Percentiles rank a stretch among this genome's conserved stretches.
Conservation (phyloP, 257 asterid species). For the Plectranthus barbatus region DNA sequence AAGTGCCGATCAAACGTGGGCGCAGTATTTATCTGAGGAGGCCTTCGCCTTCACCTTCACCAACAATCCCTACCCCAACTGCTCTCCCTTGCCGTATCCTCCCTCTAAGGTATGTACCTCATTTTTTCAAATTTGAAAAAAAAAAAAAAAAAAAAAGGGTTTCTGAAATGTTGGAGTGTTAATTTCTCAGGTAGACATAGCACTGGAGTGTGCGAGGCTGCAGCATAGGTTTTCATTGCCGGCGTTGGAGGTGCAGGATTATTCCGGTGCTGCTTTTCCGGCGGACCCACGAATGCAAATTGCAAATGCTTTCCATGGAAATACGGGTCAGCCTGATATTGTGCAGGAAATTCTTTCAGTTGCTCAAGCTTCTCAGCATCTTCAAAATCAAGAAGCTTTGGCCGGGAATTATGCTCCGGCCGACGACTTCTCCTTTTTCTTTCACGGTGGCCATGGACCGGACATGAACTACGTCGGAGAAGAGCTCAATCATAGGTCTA, state of each 20-base stretch:
- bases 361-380: slow-evolving; percentile 74
- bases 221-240: slow-evolving; percentile 70
- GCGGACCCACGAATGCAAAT: slow-evolving; percentile 24
- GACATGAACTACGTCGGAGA: slow-evolving; percentile 29
- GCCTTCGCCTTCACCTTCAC: slow-evolving; percentile 43
- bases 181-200: slow-evolving; percentile 59
- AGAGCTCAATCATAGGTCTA: slow-evolving; percentile 29
- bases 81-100: slow-evolving; percentile 33
- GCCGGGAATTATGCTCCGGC: slow-evolving; percentile 28
- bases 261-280: slow-evolving; percentile 29
- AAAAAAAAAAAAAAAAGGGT: too few species aligned
- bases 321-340: slow-evolving; percentile 36
- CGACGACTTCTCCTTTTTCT: slow-evolving; percentile 59
- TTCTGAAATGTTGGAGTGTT: not conserved
- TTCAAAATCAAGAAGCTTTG: slow-evolving; percentile 48
- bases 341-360: slow-evolving; percentile 75
- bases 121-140: too few species aligned
- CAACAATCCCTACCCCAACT: slow-evolving; percentile 32
- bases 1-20: slow-evolving; percentile 49
- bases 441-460: slow-evolving; percentile 28
- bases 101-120: slow-evolving; percentile 58
- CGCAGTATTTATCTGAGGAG: slow-evolving; percentile 77
- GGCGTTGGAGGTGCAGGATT: slow-evolving; percentile 67
- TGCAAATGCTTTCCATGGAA: slow-evolving; percentile 26
- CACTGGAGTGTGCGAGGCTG: slow-evolving; percentile 83